Base-by-base conservation (phyloP, 73 alveolate genomes). In the Tetrahymena borealis region DNA sequence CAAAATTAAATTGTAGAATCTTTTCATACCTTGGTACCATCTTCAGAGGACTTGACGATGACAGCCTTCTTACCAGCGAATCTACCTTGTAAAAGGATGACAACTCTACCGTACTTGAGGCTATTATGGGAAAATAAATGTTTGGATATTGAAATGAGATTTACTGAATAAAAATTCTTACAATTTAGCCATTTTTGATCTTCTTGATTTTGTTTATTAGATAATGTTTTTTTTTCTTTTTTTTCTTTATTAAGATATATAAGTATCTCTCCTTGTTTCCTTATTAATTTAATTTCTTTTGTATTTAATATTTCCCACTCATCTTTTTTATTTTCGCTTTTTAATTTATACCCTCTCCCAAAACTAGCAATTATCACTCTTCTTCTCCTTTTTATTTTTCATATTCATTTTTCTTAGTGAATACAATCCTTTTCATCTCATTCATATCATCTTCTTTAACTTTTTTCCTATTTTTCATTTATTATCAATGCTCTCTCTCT, bases 1-100 rank as follows among this genome's bases (percentile, higher is more conserved):
- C 31, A 28, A 60, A 60, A 60, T 39, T 39, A 39, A 39, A 39
- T 60, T 78, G 90, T 92, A 79, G 91, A 8, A 39, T 41, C 43
- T 38, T 78, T 42, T 38, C 94, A 78, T 96, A 94, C 98, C 94
- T 96, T 97, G 90, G 97, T 94, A 93, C 98, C 97, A 33, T 95
- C 97, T 78, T 97, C 99, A 95, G 95, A 94, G 39, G 96, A 96
- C 91, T 94, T 96, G 79, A 96, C 96, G 93, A 97, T 92, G 95
- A 97, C 94, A 79, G 99, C 99, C 94, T 97, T 97, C 98, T 97
- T 96, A 92, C 99, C 99, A 39, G 99, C 99, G 92, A 93, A 95
- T 96, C 99, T 97, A 38, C 99, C 99, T 40, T 98, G 95, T 20
- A 97, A 94, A 39, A 97, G 79, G 90, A 97, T 96, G 95, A 97